Evolutionary conservation across 2,329 filamentous ascomycete genomes (phyloP).

Genomic region (Davidsoniella neocaledoniae): DNA sequence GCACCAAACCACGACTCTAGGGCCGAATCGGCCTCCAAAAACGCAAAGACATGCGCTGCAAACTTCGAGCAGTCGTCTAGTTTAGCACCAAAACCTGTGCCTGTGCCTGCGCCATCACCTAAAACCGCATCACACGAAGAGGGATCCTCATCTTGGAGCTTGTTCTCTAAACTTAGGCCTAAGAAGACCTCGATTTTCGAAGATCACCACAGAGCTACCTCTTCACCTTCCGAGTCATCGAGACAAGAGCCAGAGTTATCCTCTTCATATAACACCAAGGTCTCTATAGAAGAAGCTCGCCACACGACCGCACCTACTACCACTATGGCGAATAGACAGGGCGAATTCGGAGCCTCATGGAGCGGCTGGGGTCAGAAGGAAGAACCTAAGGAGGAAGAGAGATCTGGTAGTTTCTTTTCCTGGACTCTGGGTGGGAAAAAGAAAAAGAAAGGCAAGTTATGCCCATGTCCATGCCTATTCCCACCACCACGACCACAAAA

Average conservation of each 20-base stretch:
- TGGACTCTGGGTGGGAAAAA: conserved; percentile 1
- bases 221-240: conserved; percentile 9
- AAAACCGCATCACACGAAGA: conserved; percentile 2
- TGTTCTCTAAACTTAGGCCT: conserved; percentile 7
- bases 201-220: conserved; percentile 3
- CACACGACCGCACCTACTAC: background rate
- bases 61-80: background rate
- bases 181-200: conserved; percentile 5
- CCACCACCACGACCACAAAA: background rate
- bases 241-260: conserved; percentile 6
- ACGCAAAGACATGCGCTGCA: background rate
- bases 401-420: conserved; percentile 4
- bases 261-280: conserved; percentile 6
- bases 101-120: conserved; percentile 3
- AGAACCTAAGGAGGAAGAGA: conserved; percentile 6
- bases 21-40: conserved; percentile 2
- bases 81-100: background rate
- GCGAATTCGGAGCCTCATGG: conserved; percentile 2
- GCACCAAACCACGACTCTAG: conserved; percentile 2
- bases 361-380: conserved; percentile 7
- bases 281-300: conserved; percentile 7
- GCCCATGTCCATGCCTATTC: background rate
- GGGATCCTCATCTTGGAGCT: conserved; percentile 1
- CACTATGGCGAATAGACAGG: background rate
- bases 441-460: conserved; percentile 7